Base-by-base conservation (phyloP, 192 early-diverging fungal genomes). In the Coemansia umbellata region DNA sequence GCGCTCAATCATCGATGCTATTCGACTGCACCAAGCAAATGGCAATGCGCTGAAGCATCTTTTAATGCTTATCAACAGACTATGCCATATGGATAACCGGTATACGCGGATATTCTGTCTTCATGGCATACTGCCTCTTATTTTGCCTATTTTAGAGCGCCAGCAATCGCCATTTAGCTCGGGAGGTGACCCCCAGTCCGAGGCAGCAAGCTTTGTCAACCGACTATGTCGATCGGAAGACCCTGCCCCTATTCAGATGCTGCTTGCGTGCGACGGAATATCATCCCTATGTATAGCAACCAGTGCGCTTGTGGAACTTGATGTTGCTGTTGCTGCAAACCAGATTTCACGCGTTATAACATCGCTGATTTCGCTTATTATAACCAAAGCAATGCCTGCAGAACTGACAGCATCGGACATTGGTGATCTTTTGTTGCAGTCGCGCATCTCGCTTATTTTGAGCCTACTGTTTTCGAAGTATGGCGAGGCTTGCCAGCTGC, bases 261-360 rank as follows among this genome's bases (percentile, higher is more conserved):
- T 78, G 53, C 44, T 78, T 32, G 74, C 74, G 9, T 71, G 69
- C 21, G 69, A 60, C 33, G 74, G 69, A 8, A 55, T 76, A 24
- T 37, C 59, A 40, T 53, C 73, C 3, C 58, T 76, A n/a, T 69
- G 73, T 51, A 45, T 48, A 8, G 58, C 66, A 0, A 42, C 51
- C 9, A 55, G 17, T 9, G 31, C 41, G 19, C 57, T 76, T 21
- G 62, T 58, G 0, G 73, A 66, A 4, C 62, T 69, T 3, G 59
- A 69, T 26, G 73, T 69, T 42, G 49, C 60, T 0, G 43, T 49
- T 8, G 69, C 57, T 4, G 57, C 53, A 5, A 19, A 53, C 4
- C 73, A 58, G 45, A 36, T 76, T 27, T 76, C 73, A 32, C 66
- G 66, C 3, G 66, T 76, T 23, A 17, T 69, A 13, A 69, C 58